phyloP scores from a whole-genome alignment of 192 early-diverging fungal species.

The Phycomyces nitens region DNA sequence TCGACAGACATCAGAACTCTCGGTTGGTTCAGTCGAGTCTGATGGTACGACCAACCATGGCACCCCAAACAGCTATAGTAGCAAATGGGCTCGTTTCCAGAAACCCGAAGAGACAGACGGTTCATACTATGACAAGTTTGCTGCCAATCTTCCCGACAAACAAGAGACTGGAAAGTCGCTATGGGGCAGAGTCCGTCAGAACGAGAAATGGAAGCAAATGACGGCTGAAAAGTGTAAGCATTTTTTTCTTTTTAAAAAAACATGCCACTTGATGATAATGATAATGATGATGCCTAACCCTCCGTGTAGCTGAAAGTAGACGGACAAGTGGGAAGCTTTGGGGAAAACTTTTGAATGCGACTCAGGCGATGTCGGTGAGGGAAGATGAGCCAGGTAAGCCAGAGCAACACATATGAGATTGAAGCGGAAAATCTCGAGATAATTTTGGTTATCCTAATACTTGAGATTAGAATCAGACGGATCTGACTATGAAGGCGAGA shows the following conservation, averaged over 20 bases:
- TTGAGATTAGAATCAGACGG: conserved; percentile 49
- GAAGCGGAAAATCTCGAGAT: too few relatives aligned
- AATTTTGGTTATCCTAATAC: too few relatives aligned
- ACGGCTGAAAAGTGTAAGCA: conserved; percentile 11
- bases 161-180: conserved; percentile 16
- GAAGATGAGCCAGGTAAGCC: conserved; percentile 26
- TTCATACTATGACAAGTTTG: neutral
- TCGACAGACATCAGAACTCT: neutral
- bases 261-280: neutral
- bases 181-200: conserved; percentile 27
- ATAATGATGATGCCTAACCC: too few relatives aligned
- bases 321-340: conserved; percentile 15
- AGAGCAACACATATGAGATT: neutral
- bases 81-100: neutral
- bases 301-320: neutral
- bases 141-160: neutral
- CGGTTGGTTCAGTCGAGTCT: neutral
- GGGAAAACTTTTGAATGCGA: conserved; percentile 29
- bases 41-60: neutral
- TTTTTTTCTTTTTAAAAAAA: neutral
- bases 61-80: neutral
- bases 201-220: conserved; percentile 28
- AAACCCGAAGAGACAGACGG: neutral
- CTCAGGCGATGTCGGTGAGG: conserved; percentile 12
- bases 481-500: conserved; percentile 49